These are phyloP conservation scores for Pistacia atlantica DNA, from an alignment of 345 rosid species.

Conservation along the genomic window DNA sequence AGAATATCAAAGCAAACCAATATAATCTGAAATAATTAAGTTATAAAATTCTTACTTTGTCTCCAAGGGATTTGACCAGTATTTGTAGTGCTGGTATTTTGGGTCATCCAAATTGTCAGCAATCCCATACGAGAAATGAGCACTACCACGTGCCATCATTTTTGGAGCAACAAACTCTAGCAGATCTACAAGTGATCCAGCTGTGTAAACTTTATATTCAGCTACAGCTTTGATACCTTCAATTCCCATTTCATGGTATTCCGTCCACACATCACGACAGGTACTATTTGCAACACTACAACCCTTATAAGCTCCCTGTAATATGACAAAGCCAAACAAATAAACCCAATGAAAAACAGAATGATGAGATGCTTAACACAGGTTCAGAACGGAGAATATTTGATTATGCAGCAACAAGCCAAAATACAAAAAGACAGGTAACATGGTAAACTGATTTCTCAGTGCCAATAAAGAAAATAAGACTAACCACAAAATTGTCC, in stretches of 20 bases:
- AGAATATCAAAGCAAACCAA: background rate
- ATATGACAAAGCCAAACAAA: conserved; percentile 15
- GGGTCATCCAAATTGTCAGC: conserved; percentile 94
- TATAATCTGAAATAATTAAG: background rate
- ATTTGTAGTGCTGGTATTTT: conserved; percentile 71
- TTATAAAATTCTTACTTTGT: conserved; percentile 59
- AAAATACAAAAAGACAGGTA: too few relatives aligned
- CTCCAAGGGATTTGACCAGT: conserved; percentile 97
- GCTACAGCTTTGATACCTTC: conserved; percentile 83
- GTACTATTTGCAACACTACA: conserved; percentile 60
- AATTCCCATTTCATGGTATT: conserved; percentile 90
- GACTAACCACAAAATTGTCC: conserved; percentile 1
- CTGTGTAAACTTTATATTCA: conserved; percentile 79
- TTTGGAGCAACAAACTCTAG: conserved; percentile 88
- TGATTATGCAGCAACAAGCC: conserved; percentile 10
- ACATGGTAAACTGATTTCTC: too few relatives aligned
- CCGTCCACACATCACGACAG: conserved; percentile 92
- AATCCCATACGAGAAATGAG: conserved; percentile 90
- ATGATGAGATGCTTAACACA: background rate
- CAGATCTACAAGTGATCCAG: conserved; percentile 67
- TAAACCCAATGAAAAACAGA: background rate
- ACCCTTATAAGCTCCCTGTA: conserved; percentile 86
- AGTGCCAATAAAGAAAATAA: background rate
- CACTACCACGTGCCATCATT: conserved; percentile 86
- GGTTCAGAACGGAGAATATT: background rate